Evolutionary conservation across 2,329 filamentous ascomycete species (phyloP).

Genomic region (Aspergillus hiratsukae): DNA sequence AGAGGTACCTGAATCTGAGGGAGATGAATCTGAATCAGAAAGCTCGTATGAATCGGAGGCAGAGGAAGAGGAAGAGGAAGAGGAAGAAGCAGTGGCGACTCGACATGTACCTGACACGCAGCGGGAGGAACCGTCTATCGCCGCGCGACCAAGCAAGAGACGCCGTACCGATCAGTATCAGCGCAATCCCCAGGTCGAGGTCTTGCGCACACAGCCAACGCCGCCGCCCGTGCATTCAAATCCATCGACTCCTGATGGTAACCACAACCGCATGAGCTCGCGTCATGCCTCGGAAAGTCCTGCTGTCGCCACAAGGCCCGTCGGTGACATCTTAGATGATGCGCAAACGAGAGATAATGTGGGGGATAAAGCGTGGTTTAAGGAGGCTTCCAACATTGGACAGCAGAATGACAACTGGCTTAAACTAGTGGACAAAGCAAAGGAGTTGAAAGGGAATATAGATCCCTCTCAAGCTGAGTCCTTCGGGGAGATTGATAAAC

Average conservation of each 20-base stretch:
- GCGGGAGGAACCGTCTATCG: not conserved
- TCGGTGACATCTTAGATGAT: not conserved
- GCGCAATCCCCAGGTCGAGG: not conserved
- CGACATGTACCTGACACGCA: not conserved
- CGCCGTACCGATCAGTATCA: not conserved
- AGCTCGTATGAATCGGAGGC: not conserved
- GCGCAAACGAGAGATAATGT: not conserved
- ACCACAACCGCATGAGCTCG: not conserved
- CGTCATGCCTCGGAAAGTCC: not conserved
- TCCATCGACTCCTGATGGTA: not conserved
- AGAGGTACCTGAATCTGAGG: not conserved
- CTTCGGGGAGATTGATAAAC: conserved; percentile 4
- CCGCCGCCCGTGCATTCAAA: not conserved
- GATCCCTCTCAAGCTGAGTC: not conserved
- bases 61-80: not conserved
- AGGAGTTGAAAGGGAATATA: not conserved
- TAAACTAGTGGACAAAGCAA: conserved; percentile 7
- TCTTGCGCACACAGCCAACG: not conserved
- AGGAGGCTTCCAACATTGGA: conserved; percentile 15
- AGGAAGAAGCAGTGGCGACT: not conserved
- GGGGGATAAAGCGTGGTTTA: conserved; percentile 9
- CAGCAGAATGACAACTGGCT: conserved; percentile 21
- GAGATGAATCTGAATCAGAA: not conserved
- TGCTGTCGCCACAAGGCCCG: not conserved
- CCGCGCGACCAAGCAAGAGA: not conserved